phyloP scores from a whole-genome alignment of 768 basidiomycete species.

The Tubosaeta sp. region DNA sequence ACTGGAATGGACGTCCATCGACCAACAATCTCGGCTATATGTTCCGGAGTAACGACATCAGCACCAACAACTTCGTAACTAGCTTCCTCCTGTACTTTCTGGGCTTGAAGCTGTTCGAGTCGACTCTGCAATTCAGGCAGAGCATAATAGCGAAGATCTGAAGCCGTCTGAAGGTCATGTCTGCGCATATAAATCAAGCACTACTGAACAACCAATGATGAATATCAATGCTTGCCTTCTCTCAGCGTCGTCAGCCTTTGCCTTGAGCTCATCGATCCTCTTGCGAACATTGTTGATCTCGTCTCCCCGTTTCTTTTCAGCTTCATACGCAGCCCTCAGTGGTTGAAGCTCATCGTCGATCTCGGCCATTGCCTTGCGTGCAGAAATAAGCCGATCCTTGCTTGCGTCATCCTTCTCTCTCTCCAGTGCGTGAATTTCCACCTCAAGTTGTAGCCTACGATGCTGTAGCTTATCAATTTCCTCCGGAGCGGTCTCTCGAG shows the following conservation, averaged over 20 bases:
- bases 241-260: conserved; percentile 92
- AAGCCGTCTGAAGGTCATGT: conserved; percentile 71
- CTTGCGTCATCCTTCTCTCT: conserved; percentile 88
- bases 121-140: conserved; percentile 81
- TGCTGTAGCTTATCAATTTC: conserved; percentile 89
- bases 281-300: conserved; percentile 72
- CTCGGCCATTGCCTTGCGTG: conserved; percentile 75
- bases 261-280: conserved; percentile 86
- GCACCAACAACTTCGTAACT: conserved; percentile 41
- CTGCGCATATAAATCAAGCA: conserved; percentile 27
- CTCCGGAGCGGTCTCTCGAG: conserved; percentile 92
- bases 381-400: conserved; percentile 71
- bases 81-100: conserved; percentile 68
- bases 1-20: conserved; percentile 94
- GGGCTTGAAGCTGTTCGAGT: conserved; percentile 66
- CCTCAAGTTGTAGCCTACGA: conserved; percentile 83
- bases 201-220: neutral
- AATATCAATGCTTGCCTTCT: conserved; percentile 49
- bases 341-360: conserved; percentile 83
- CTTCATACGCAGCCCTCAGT: conserved; percentile 81
- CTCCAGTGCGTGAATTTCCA: conserved; percentile 92
- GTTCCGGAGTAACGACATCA: conserved; percentile 79
- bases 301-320: conserved; percentile 77
- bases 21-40: conserved; percentile 92
- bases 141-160: conserved; percentile 88